Base-by-base conservation (phyloP, 305 asterid species). In the Fraxinus nigra region DNA sequence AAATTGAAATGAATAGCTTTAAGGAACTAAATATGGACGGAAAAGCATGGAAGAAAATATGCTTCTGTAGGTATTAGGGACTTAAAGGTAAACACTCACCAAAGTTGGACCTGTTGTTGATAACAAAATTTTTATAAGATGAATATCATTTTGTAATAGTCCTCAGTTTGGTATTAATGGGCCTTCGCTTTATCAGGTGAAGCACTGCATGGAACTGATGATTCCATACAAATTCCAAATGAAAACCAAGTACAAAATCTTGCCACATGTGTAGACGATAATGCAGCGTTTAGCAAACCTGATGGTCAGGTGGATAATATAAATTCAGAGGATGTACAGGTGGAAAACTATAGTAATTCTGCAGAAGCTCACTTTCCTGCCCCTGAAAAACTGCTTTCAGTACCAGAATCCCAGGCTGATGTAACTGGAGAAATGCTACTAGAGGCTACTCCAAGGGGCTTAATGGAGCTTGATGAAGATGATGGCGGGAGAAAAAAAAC, bases 351-450 rank as follows among this genome's bases (percentile, higher is more conserved):
- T 51, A 80, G 80, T 74, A 75, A 54, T 74, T 86, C 91, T 18
- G 84, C 88, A 37, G 90, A 86, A 81, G 78, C 88, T 46, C 87
- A 86, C 84, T 73, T 91, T 79, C 89, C 92, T 82, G 91, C 90
- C 77, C 98, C 98, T 38, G 98, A 95, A 83, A 93, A 89, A 72
- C 83, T 91, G 87, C 89, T 92, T 28, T 92, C 97, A 73, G 87
- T 90, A 83, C 91, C 93, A 70, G 92, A 83, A 80, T 91, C 88
- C 75, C 84, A 81, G 84, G 80, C 32, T 63, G 90, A 88, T 84
- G 82, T 81, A 74, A 89, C 85, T 34, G 81, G 83, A 78, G 87
- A 84, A 86, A 81, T 92, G 86, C 87, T 89, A 22, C 82, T 85
- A 40, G 97, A 89, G 84, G 86, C 87, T 86, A 89, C 90, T 85